Percentiles rank a stretch among this genome's conserved stretches.
Evolutionary conservation across 805 yeast genomes (phyloP).

Genomic region (Torulaspora delbrueckii): DNA sequence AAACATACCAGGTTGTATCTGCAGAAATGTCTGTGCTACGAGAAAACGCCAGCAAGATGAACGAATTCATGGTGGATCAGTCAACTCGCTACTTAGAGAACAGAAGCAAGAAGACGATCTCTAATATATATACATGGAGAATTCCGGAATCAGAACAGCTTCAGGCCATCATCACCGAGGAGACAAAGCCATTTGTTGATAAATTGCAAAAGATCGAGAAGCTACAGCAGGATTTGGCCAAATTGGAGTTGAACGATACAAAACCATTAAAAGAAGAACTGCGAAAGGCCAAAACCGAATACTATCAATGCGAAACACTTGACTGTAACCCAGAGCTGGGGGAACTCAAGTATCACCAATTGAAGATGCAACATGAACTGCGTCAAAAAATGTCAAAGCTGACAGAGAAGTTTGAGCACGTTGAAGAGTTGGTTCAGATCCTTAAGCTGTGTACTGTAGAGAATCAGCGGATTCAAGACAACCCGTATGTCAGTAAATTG

Average conservation of each 20-base stretch:
- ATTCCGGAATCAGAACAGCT: constrained; percentile 29
- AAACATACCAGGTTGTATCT: constrained; percentile 24
- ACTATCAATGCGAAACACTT: constrained; percentile 11
- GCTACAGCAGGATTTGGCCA: constrained; percentile 5
- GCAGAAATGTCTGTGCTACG: constrained; percentile 35
- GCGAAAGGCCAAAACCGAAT: constrained; percentile 6
- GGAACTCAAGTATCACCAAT: constrained; percentile 25
- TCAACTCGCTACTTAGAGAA: constrained; percentile 17
- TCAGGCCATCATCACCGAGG: constrained; percentile 7
- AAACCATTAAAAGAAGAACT: not conserved
- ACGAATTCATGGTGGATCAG: constrained; percentile 35
- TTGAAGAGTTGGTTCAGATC: constrained; percentile 19
- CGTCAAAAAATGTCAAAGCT: constrained; percentile 22
- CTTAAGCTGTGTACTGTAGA: constrained; percentile 21
- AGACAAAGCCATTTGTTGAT: not conserved
- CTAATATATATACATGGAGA: constrained; percentile 38
- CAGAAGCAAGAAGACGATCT: constrained; percentile 30
- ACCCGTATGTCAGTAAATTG: constrained; percentile 18
- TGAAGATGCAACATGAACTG: constrained; percentile 16
- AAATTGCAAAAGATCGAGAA: not conserved
- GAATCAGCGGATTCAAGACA: constrained; percentile 11
- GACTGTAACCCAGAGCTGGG: constrained; percentile 8
- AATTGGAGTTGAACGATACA: not conserved
- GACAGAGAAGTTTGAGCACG: constrained; percentile 14
- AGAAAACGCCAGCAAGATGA: constrained; percentile 30